phyloP scores from a whole-genome alignment of 768 basidiomycete species.

The Mrakia blollopis region DNA sequence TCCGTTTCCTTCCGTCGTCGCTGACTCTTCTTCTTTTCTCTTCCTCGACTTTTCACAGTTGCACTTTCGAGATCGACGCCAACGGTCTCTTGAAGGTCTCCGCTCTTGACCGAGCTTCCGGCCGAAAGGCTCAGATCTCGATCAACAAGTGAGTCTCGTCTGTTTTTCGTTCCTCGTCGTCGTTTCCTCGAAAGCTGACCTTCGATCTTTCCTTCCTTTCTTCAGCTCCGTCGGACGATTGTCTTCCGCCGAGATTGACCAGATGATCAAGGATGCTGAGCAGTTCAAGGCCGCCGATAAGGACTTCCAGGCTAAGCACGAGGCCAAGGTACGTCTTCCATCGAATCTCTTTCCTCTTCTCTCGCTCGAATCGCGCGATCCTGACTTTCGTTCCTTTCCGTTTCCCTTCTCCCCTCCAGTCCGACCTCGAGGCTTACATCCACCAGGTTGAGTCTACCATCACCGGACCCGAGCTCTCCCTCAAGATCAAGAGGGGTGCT shows the following conservation, averaged over 20 bases:
- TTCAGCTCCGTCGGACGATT: slow-evolving; percentile 99
- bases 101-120: slow-evolving; percentile 95
- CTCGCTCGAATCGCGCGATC: neutral
- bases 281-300: slow-evolving; percentile 94
- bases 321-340: slow-evolving; percentile 65
- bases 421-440: slow-evolving; percentile 95
- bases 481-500: slow-evolving; percentile 98
- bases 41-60: neutral
- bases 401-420: slow-evolving; percentile 38
- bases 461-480: slow-evolving; percentile 90
- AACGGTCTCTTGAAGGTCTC: slow-evolving; percentile 99
- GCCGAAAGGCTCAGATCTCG: slow-evolving; percentile 95
- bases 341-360: neutral
- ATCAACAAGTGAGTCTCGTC: slow-evolving; percentile 33
- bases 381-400: neutral
- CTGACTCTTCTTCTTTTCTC: neutral
- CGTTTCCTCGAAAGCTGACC: slow-evolving; percentile 16
- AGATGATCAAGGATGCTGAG: slow-evolving; percentile 99
- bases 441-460: slow-evolving; percentile 96
- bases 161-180: slow-evolving; percentile 24
- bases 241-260: slow-evolving; percentile 94
- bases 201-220: neutral
- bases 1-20: neutral
- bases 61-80: slow-evolving; percentile 88
- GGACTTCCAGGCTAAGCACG: slow-evolving; percentile 96